These are phyloP conservation scores for Trypanosoma rangeli DNA, from an alignment of 208 protist genomes.

Conservation along the genomic window DNA sequence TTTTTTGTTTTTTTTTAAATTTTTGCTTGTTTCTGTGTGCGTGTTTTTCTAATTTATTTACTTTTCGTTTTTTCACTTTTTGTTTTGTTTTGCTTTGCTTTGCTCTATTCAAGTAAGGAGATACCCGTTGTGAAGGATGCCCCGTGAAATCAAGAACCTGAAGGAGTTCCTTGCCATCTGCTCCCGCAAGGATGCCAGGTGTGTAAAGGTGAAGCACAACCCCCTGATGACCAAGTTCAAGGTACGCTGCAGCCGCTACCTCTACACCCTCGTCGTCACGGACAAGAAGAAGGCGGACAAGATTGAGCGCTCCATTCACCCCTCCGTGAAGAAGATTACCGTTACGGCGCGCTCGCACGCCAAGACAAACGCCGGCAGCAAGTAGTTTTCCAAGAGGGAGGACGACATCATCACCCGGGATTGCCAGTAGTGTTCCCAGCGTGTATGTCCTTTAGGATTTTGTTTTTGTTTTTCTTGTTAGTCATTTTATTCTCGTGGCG, in stretches of 20 bases:
- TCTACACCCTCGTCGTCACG: slow-evolving; percentile 91
- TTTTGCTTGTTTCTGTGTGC: slow-evolving; percentile 4
- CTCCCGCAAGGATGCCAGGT: slow-evolving; percentile 90
- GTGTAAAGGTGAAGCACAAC: slow-evolving; percentile 94
- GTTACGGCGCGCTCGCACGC: slow-evolving; percentile 83
- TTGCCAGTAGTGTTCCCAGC: neutral
- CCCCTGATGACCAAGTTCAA: slow-evolving; percentile 91
- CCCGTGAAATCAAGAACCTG: slow-evolving; percentile 90
- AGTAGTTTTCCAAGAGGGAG: slow-evolving; percentile 33
- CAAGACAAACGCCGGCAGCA: slow-evolving; percentile 78
- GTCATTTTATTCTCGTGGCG: neutral
- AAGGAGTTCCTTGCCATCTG: slow-evolving; percentile 94
- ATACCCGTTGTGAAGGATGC: slow-evolving; percentile 48
- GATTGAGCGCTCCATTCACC: slow-evolving; percentile 91
- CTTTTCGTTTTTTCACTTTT: slow-evolving; percentile 17
- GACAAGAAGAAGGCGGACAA: slow-evolving; percentile 93
- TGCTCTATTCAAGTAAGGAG: slow-evolving; percentile 14
- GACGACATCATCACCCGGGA: neutral
- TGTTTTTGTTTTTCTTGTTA: neutral
- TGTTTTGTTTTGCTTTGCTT: slow-evolving; percentile 10
- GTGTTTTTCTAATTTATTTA: no score
- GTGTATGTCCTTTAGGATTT: neutral
- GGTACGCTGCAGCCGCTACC: slow-evolving; percentile 92
- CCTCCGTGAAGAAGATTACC: slow-evolving; percentile 87
- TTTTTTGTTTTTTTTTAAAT: neutral